These are phyloP conservation scores for Xerocomus minutiporus DNA, from an alignment of 1,284 basidiomycete genomes.

Conservation along the genomic window DNA sequence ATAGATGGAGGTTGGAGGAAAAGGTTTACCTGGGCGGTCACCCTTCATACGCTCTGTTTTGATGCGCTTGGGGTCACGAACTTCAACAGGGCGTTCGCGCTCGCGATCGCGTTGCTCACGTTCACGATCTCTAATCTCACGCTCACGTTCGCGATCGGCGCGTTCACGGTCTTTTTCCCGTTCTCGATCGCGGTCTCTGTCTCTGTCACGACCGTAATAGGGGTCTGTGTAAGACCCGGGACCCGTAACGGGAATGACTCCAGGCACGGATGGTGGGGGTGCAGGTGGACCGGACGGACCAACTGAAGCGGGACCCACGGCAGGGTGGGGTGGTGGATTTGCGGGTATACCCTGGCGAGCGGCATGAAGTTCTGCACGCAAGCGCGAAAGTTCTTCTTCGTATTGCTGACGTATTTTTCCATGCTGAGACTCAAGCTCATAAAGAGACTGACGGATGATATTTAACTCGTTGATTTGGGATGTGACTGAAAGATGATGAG, in stretches of 20 bases:
- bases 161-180: constrained; percentile 38
- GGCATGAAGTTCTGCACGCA: constrained; percentile 61
- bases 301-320: constrained; percentile 32
- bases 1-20: constrained; percentile 20
- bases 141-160: constrained; percentile 35
- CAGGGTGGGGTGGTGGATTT: constrained; percentile 32
- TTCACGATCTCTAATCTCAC: constrained; percentile 36
- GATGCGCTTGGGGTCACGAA: constrained; percentile 44
- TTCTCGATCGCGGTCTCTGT: constrained; percentile 38
- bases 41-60: constrained; percentile 43
- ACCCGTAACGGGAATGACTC: constrained; percentile 28
- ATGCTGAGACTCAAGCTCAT: constrained; percentile 75
- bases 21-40: constrained; percentile 37
- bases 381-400: constrained; percentile 66
- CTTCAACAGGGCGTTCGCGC: constrained; percentile 33
- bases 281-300: constrained; percentile 31
- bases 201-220: constrained; percentile 41
- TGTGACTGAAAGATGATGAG: constrained; percentile 43
- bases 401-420: constrained; percentile 69
- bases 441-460: constrained; percentile 69
- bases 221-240: constrained; percentile 37
- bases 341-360: constrained; percentile 35
- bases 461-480: constrained; percentile 71
- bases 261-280: constrained; percentile 27
- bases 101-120: constrained; percentile 37